Evolutionary conservation across 2,329 filamentous ascomycete species (phyloP).

Genomic region (Cordyceps cicadae): DNA sequence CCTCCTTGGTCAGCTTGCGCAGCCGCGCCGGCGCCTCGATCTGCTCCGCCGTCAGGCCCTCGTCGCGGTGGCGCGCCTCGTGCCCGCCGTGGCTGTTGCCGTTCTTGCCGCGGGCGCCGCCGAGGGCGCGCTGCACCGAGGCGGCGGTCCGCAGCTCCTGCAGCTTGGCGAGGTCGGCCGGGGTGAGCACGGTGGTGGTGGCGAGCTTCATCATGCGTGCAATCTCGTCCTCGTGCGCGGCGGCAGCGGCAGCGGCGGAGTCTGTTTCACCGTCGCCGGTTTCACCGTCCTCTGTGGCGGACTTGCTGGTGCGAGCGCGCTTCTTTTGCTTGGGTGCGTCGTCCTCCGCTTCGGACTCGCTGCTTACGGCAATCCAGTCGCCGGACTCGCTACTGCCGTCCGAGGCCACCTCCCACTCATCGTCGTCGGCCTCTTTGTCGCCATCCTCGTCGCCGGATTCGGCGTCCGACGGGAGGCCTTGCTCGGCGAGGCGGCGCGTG

Average conservation of each 20-base stretch:
- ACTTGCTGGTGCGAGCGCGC: slow-evolving; percentile 21
- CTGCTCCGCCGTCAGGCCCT: slow-evolving; percentile 80
- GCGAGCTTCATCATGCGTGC: slow-evolving; percentile 63
- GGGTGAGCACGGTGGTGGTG: slow-evolving; percentile 90
- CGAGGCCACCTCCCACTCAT: slow-evolving; percentile 55
- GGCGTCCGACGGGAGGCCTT: slow-evolving; percentile 55
- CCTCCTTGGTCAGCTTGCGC: slow-evolving; percentile 80
- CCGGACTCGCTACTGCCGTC: slow-evolving; percentile 61
- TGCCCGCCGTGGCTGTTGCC: slow-evolving; percentile 27
- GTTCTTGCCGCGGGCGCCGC: slow-evolving; percentile 36
- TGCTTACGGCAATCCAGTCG: slow-evolving; percentile 89
- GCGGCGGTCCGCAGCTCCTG: slow-evolving; percentile 74
- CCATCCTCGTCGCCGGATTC: slow-evolving; percentile 51
- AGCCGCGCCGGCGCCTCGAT: slow-evolving; percentile 81
- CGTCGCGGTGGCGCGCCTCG: slow-evolving; percentile 63
- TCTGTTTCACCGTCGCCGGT: slow-evolving; percentile 25
- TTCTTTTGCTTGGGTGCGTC: slow-evolving; percentile 54
- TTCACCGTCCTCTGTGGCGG: slow-evolving; percentile 15
- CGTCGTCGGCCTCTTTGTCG: slow-evolving; percentile 45
- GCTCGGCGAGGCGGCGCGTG: slow-evolving; percentile 61
- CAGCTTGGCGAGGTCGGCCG: slow-evolving; percentile 90
- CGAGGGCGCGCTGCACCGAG: slow-evolving; percentile 57
- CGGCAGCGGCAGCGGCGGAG: slow-evolving; percentile 21
- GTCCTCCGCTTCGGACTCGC: slow-evolving; percentile 61
- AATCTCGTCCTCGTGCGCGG: slow-evolving; percentile 32